Conservation (phyloP, 2,329 filamentous ascomycete species). For the Xylaria sp. region DNA sequence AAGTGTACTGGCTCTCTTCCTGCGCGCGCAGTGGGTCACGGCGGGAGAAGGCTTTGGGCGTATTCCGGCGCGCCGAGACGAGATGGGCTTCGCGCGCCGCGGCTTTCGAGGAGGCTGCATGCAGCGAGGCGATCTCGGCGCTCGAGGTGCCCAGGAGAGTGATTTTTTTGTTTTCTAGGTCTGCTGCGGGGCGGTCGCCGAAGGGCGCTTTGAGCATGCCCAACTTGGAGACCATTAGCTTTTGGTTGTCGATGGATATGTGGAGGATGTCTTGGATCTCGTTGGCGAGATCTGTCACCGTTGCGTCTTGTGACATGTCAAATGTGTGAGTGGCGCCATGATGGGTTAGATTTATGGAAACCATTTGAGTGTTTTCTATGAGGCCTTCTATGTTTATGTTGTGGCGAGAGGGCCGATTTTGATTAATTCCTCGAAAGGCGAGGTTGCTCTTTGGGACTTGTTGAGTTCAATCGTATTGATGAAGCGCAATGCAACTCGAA, state of each 20-base stretch:
- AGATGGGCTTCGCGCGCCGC: constrained; percentile 60
- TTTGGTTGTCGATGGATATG: constrained; percentile 73
- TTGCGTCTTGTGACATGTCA: constrained; percentile 58
- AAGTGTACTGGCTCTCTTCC: constrained; percentile 80
- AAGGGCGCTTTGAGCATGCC: constrained; percentile 74
- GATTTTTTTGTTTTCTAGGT: constrained; percentile 68
- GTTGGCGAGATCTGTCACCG: constrained; percentile 68
- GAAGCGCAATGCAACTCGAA: background rate
- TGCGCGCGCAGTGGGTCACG: constrained; percentile 53
- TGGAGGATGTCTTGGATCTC: constrained; percentile 66
- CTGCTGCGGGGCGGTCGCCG: constrained; percentile 62
- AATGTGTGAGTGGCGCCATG: constrained; percentile 60
- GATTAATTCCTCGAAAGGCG: background rate
- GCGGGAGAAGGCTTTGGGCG: constrained; percentile 44
- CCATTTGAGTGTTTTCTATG: constrained; percentile 31
- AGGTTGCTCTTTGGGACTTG: background rate
- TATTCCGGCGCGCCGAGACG: constrained; percentile 48
- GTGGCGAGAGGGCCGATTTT: constrained; percentile 1
- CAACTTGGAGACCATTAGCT: constrained; percentile 73
- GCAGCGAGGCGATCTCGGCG: constrained; percentile 67
- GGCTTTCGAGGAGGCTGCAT: constrained; percentile 60
- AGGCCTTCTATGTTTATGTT: constrained; percentile 37
- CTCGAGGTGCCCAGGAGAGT: constrained; percentile 73
- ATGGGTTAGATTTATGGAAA: constrained; percentile 60
- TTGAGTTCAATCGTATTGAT: background rate